Evolutionary conservation across 192 early-diverging fungal species (phyloP).

Genomic region (Coemansia sp.): DNA sequence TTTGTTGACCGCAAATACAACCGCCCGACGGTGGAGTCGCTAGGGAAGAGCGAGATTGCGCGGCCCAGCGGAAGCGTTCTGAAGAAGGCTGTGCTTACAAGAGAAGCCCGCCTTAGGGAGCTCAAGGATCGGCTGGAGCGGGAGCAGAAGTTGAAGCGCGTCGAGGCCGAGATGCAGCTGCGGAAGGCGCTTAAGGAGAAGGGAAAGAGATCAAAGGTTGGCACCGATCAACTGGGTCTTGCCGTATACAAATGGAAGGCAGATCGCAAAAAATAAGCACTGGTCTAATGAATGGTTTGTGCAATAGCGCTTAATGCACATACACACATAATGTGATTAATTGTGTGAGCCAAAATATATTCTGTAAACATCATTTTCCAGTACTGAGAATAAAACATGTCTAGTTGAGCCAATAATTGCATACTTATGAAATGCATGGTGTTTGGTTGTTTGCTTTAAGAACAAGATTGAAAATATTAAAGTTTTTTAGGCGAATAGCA

Average conservation of each 20-base stretch:
- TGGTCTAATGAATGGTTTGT: background rate
- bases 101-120: slow-evolving; percentile 64
- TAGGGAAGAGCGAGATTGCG: slow-evolving; percentile 52
- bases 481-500: no score
- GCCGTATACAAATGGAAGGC: slow-evolving; percentile 92
- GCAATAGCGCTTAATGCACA: slow-evolving; percentile 5
- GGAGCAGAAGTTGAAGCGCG: slow-evolving; percentile 69
- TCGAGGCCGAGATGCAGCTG: slow-evolving; percentile 75
- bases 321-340: no score
- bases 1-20: slow-evolving; percentile 80
- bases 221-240: slow-evolving; percentile 76
- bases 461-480: no score
- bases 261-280: slow-evolving; percentile 78
- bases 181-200: slow-evolving; percentile 81
- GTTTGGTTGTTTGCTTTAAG: no score
- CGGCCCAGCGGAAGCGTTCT: slow-evolving; percentile 18
- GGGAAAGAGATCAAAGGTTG: slow-evolving; percentile 78
- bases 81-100: slow-evolving; percentile 31
- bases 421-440: no score
- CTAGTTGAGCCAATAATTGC: no score
- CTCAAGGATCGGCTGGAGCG: slow-evolving; percentile 72
- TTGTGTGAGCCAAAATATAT: no score
- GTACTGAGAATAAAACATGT: no score
- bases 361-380: no score
- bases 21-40: slow-evolving; percentile 63